A percentile compares a stretch with the other conserved stretches of the same genome.
phyloP scores from a whole-genome alignment of 768 basidiomycete genomes.

The Tricholoma matsutake region DNA sequence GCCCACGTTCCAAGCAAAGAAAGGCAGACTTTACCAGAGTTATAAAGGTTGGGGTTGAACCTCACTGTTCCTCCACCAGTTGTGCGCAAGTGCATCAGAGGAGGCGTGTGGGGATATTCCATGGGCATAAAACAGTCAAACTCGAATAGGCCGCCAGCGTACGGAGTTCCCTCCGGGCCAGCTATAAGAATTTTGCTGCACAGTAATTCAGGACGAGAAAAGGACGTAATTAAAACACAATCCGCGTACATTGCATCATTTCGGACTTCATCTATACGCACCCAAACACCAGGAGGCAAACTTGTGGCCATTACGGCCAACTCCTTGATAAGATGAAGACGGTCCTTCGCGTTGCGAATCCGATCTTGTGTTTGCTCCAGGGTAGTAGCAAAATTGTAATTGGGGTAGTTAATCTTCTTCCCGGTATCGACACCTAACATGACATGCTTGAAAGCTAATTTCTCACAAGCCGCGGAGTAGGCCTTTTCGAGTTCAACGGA shows the following conservation, averaged over 20 bases:
- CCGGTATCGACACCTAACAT: conserved; percentile 24
- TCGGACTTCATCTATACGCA: conserved; percentile 54
- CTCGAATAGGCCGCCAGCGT: conserved; percentile 52
- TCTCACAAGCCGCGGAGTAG: conserved; percentile 44
- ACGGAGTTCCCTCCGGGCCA: conserved; percentile 54
- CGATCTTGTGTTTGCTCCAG: conserved; percentile 32
- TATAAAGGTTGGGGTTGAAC: conserved; percentile 58
- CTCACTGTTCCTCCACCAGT: conserved; percentile 48
- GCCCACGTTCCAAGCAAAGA: conserved; percentile 55
- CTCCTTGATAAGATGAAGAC: conserved; percentile 53
- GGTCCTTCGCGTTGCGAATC: conserved; percentile 43
- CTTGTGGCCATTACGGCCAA: conserved; percentile 54
- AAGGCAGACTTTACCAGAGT: conserved; percentile 49
- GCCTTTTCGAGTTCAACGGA: conserved; percentile 34
- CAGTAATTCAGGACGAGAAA: conserved; percentile 9
- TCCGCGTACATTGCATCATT: conserved; percentile 51
- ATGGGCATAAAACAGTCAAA: conserved; percentile 57
- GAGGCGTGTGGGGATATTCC: conserved; percentile 45
- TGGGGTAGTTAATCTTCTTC: conserved; percentile 23
- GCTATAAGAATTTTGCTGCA: conserved; percentile 54
- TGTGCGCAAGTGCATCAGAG: conserved; percentile 48
- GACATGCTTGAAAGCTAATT: conserved; percentile 45
- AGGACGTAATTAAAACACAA: conserved; percentile 1
- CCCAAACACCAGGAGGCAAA: conserved; percentile 55
- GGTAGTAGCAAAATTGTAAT: conserved; percentile 33